Evolutionary conservation across 2,329 filamentous ascomycete species (phyloP).

Genomic region (Nemania sp.): DNA sequence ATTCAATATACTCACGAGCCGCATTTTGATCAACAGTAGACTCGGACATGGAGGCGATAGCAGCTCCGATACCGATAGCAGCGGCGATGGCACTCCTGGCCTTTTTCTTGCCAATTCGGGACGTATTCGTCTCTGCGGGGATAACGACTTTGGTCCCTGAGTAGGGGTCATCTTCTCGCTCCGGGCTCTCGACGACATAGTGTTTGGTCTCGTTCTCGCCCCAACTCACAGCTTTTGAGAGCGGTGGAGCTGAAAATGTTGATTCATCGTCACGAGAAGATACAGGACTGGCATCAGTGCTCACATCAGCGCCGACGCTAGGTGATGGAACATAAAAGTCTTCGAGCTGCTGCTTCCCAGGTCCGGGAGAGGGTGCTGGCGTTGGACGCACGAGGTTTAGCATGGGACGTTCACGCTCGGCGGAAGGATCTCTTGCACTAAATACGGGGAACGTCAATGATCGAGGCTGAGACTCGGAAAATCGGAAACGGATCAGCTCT

Average conservation of each 20-base stretch:
- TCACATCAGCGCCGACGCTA: constrained; percentile 25
- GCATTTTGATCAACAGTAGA: constrained; percentile 22
- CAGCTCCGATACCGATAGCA: constrained; percentile 48
- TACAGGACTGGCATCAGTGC: constrained; percentile 41
- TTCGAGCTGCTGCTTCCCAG: constrained; percentile 45
- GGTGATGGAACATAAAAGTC: constrained; percentile 2
- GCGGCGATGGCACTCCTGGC: constrained; percentile 57
- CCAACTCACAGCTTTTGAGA: constrained; percentile 66
- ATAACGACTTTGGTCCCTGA: constrained; percentile 39
- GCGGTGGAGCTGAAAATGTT: constrained; percentile 48
- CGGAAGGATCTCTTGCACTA: constrained; percentile 56
- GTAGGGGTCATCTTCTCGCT: constrained; percentile 43
- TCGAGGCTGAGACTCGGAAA: constrained; percentile 35
- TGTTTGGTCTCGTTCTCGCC: constrained; percentile 67
- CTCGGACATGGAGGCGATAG: constrained; percentile 32
- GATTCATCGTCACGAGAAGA: constrained; percentile 49
- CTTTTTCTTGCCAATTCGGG: constrained; percentile 46
- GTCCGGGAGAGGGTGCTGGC: constrained; percentile 56
- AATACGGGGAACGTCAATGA: constrained; percentile 43
- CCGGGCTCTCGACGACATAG: constrained; percentile 65
- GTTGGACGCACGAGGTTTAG: constrained; percentile 67
- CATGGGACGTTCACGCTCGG: constrained; percentile 60
- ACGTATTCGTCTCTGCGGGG: constrained; percentile 35
- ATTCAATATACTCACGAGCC: constrained; percentile 29
- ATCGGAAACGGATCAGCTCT: constrained; percentile 50